Conservation (phyloP, 495 filamentous ascomycete genomes). For the Xylaria acuta region DNA sequence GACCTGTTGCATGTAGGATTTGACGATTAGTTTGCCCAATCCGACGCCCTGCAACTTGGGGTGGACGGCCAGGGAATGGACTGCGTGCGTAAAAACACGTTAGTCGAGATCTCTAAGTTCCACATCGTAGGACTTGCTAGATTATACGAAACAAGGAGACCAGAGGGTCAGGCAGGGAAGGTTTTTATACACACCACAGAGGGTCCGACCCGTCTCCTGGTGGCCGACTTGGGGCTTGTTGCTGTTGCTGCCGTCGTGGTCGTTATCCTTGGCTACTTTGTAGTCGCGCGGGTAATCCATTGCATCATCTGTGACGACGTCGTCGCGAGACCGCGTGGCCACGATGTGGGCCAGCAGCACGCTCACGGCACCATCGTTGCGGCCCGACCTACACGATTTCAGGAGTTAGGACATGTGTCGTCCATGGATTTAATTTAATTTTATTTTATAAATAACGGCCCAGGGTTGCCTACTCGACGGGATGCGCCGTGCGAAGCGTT, state of each 20-base stretch:
- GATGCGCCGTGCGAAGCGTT: constrained; percentile 54
- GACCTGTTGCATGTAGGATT: constrained; percentile 73
- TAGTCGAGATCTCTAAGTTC: too few species aligned
- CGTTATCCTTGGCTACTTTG: constrained; percentile 44
- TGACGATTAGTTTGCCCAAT: constrained; percentile 77
- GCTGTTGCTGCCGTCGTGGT: background rate
- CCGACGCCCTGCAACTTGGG: constrained; percentile 76
- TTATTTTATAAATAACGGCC: background rate
- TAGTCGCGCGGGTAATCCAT: constrained; percentile 78
- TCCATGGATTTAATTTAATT: too few species aligned
- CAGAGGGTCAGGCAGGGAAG: too few species aligned
- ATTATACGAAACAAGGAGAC: too few species aligned
- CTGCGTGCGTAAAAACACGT: too few species aligned
- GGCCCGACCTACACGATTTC: constrained; percentile 40
- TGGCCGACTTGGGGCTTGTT: constrained; percentile 56
- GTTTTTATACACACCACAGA: too few species aligned
- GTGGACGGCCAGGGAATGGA: constrained; percentile 83
- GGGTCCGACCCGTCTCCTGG: constrained; percentile 72
- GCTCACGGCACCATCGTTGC: constrained; percentile 55
- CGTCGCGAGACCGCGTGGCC: constrained; percentile 68
- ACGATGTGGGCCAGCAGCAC: constrained; percentile 84
- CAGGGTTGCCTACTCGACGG: constrained; percentile 43
- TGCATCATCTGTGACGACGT: constrained; percentile 71
- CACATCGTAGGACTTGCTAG: too few species aligned
- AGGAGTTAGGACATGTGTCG: background rate